Percentiles rank a stretch among this genome's conserved stretches.
These are phyloP conservation scores for Clitopilus passeckerianus DNA, from an alignment of 768 basidiomycete genomes.

Conservation along the genomic window DNA sequence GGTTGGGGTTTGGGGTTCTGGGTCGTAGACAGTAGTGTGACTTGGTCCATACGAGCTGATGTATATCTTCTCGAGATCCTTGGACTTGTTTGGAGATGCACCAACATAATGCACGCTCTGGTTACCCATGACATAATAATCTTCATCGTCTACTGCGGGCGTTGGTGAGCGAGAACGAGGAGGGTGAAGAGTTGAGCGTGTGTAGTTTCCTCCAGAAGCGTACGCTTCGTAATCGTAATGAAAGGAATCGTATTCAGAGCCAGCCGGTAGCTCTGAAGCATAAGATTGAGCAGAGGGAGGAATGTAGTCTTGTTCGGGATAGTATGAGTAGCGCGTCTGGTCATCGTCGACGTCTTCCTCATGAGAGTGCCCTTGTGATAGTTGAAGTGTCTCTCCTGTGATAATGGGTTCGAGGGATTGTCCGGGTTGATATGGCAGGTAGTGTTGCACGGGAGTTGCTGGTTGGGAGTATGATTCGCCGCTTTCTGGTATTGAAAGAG, in stretches of 20 bases:
- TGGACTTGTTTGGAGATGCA: slow-evolving; percentile 33
- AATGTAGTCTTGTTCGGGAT: slow-evolving; percentile 30
- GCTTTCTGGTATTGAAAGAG: slow-evolving; percentile 4
- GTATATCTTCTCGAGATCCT: slow-evolving; percentile 15
- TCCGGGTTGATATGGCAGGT: slow-evolving; percentile 53
- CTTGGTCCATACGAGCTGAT: slow-evolving; percentile 11
- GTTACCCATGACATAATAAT: slow-evolving; percentile 55
- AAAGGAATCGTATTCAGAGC: slow-evolving; percentile 50
- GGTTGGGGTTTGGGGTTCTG: slow-evolving; percentile 36
- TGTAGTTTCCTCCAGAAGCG: slow-evolving; percentile 57
- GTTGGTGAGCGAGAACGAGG: slow-evolving; percentile 75
- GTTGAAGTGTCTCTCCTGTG: slow-evolving; percentile 60
- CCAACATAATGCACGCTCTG: slow-evolving; percentile 54
- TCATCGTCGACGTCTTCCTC: slow-evolving; percentile 10
- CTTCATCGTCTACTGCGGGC: slow-evolving; percentile 69
- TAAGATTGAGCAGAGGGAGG: slow-evolving; percentile 27
- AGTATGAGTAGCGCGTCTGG: slow-evolving; percentile 23
- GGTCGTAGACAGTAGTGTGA: slow-evolving; percentile 33
- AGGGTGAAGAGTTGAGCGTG: slow-evolving; percentile 40
- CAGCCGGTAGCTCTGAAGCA: slow-evolving; percentile 27
- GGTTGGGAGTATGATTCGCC: neutral
- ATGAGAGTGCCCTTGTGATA: slow-evolving; percentile 32
- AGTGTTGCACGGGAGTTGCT: slow-evolving; percentile 16
- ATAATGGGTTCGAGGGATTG: slow-evolving; percentile 57
- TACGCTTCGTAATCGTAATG: slow-evolving; percentile 65